Evolutionary conservation across 805 yeast species (phyloP).

Genomic region (Metschnikowia dekortorum): DNA sequence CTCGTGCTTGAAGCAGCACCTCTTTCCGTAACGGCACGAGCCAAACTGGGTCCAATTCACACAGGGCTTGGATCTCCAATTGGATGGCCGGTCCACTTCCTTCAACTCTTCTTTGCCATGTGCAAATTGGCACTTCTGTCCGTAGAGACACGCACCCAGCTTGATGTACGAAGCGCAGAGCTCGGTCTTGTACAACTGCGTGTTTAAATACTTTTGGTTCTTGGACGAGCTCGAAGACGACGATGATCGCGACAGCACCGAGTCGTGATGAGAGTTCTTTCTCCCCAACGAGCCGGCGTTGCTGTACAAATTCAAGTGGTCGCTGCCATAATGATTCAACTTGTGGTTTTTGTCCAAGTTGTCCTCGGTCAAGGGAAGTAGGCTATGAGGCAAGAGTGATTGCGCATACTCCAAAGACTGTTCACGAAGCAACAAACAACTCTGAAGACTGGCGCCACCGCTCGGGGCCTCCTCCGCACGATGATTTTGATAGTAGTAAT

Average conservation of each 20-base stretch:
- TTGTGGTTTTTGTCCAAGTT: slow-evolving; percentile 21
- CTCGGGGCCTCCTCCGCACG: neutral
- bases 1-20: slow-evolving; percentile 90
- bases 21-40: slow-evolving; percentile 78
- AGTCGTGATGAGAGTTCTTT: slow-evolving; percentile 7
- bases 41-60: slow-evolving; percentile 83
- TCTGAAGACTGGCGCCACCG: neutral
- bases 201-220: slow-evolving; percentile 34
- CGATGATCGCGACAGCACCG: slow-evolving; percentile 7
- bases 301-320: neutral
- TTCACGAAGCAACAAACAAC: slow-evolving; percentile 21
- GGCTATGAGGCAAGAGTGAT: slow-evolving; percentile 22
- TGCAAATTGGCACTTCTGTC: slow-evolving; percentile 90
- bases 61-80: slow-evolving; percentile 90
- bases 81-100: slow-evolving; percentile 64
- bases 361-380: slow-evolving; percentile 34
- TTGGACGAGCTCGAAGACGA: slow-evolving; percentile 4
- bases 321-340: neutral
- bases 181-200: slow-evolving; percentile 84
- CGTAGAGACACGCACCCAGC: slow-evolving; percentile 75
- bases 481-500: neutral
- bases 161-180: slow-evolving; percentile 74
- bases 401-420: slow-evolving; percentile 20
- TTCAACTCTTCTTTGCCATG: slow-evolving; percentile 81
- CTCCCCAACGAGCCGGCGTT: neutral